A percentile compares a stretch with the other conserved stretches of the same genome.
These are phyloP conservation scores for Isatis tinctoria DNA, from an alignment of 345 rosid species.

Conservation along the genomic window DNA sequence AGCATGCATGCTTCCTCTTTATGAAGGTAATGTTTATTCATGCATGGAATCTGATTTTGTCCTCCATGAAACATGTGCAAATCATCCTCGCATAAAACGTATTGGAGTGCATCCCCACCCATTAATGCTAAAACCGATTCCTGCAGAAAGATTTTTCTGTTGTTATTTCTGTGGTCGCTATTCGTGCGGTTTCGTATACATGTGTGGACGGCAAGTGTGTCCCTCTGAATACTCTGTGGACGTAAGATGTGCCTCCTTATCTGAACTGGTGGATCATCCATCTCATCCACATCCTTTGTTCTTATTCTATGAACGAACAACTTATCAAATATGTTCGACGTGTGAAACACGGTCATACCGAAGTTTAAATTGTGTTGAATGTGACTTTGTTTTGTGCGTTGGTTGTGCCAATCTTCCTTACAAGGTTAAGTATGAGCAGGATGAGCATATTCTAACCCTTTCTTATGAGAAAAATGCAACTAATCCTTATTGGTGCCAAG, in stretches of 20 bases:
- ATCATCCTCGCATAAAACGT: neutral
- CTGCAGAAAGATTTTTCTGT: neutral
- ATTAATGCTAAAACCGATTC: neutral
- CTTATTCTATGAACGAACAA: neutral
- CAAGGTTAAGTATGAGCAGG: neutral
- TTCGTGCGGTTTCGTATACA: neutral
- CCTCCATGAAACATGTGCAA: constrained; percentile 13
- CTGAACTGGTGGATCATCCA: neutral
- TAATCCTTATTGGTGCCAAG: neutral
- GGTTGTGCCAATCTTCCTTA: neutral
- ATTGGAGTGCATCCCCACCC: neutral
- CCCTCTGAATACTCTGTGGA: neutral
- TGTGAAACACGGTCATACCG: neutral
- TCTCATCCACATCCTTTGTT: neutral
- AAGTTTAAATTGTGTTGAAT: neutral
- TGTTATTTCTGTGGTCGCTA: neutral
- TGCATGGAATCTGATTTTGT: constrained; percentile 21
- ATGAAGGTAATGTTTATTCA: neutral
- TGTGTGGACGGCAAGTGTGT: neutral
- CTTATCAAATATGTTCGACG: neutral
- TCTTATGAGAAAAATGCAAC: neutral
- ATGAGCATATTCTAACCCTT: neutral
- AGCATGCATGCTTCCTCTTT: neutral
- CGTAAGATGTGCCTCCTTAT: neutral
- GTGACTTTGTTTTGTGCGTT: neutral